Evolutionary conservation across 495 filamentous ascomycete genomes (phyloP), one percentile per base, ranked within the genome.

Genomic region (Aspergillus biplanus): DNA sequence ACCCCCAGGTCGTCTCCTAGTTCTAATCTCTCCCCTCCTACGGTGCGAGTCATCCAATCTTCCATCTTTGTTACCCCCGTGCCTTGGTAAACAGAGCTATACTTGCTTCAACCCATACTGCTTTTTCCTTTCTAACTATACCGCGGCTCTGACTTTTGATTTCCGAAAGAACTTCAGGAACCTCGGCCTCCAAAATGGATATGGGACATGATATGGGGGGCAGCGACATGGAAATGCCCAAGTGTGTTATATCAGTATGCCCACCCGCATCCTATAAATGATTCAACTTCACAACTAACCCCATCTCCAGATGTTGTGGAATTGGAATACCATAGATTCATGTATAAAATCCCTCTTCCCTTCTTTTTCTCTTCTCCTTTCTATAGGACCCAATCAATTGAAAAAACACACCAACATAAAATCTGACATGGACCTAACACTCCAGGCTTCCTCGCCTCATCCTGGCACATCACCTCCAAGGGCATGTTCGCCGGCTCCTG

Each of bases 401-500:
- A 49, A 52, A 27, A 15, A 63, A 35, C 33, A 32, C 35, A 65
- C 44, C 37, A 68, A 67, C 27, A 56, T 16, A 58, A 55, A 47
- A 27, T 27, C 21, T 27, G 21, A 27, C 21, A 27, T 27, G 21
- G 21, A 27, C 21, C 21, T 27, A 27, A 27, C 21, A 27, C 21
- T 55, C 48, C 39, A 84, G 78, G 82, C 72, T 92, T 93, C 76
- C 76, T 93, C 64, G 80, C 88, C 7, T 65, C 68, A 9, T 74
- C 79, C 9, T 93, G 89, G 89, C 87, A 87, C 58, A 81, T 91
- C 63, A 83, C 72, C 13, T 87, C 85, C 0, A 65, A 56, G 0
- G 84, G 81, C 59, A 85, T 83, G 71, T 91, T 93, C 65, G 88
- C 86, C 11, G 88, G 85, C 27, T 84, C 85, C 46, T 92, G 90